These are phyloP conservation scores for Trametes cingulata DNA, from an alignment of 768 basidiomycete species.

Conservation along the genomic window DNA sequence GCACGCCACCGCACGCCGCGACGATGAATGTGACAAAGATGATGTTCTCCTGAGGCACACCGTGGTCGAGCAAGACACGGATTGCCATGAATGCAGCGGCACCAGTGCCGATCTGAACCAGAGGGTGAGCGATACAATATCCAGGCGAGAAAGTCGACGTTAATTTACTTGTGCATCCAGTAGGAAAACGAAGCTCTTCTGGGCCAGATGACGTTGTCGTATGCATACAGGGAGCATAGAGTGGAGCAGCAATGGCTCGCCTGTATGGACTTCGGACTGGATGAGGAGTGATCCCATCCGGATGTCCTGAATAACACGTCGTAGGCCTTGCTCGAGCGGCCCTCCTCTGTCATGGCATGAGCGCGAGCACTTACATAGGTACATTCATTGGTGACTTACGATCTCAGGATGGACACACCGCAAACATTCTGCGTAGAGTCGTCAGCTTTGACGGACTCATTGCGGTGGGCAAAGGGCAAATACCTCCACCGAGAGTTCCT, in stretches of 20 bases:
- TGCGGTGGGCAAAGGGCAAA: neutral
- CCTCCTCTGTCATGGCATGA: slow-evolving; percentile 60
- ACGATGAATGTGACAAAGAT: slow-evolving; percentile 91
- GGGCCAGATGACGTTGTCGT: slow-evolving; percentile 63
- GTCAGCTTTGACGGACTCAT: neutral
- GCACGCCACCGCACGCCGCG: slow-evolving; percentile 77
- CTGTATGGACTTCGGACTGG: slow-evolving; percentile 80
- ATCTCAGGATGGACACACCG: slow-evolving; percentile 87
- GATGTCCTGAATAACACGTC: slow-evolving; percentile 82
- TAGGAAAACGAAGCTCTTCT: slow-evolving; percentile 78
- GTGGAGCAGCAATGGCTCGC: slow-evolving; percentile 87
- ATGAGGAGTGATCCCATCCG: slow-evolving; percentile 88
- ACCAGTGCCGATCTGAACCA: slow-evolving; percentile 81
- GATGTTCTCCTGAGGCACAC: slow-evolving; percentile 79
- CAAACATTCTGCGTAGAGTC: slow-evolving; percentile 60
- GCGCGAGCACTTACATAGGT: neutral
- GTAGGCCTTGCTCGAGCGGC: slow-evolving; percentile 88
- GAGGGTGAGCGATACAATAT: neutral
- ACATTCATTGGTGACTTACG: slow-evolving; percentile 48
- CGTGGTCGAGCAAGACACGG: slow-evolving; percentile 90
- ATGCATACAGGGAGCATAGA: slow-evolving; percentile 75
- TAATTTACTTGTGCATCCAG: slow-evolving; percentile 78
- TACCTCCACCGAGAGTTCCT: slow-evolving; percentile 63
- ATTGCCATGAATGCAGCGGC: slow-evolving; percentile 96
- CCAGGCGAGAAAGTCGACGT: neutral